Conservation (phyloP, 2,329 filamentous ascomycete species). For the Xylaria sp. region DNA sequence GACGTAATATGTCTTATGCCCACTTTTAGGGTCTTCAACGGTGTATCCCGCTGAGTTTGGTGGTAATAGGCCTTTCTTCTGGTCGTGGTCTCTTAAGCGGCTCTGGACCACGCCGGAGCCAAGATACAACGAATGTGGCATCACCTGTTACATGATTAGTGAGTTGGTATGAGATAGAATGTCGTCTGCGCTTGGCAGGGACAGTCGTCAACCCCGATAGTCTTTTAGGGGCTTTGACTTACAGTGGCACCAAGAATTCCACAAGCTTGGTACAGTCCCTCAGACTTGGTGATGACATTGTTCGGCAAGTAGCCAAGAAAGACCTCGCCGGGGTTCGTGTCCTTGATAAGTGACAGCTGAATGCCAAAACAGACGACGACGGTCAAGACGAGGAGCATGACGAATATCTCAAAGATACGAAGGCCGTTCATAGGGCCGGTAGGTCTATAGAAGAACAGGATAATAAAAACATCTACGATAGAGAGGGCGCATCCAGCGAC, state of each 20-base stretch:
- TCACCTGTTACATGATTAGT: constrained; percentile 51
- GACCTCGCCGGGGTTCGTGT: constrained; percentile 67
- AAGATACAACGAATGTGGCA: constrained; percentile 64
- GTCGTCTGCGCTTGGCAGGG: neutral
- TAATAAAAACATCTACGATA: constrained; percentile 74
- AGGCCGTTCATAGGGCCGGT: constrained; percentile 68
- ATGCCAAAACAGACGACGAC: constrained; percentile 78
- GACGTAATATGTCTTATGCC: constrained; percentile 68
- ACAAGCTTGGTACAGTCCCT: constrained; percentile 75
- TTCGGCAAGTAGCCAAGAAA: constrained; percentile 75
- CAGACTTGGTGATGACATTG: constrained; percentile 64
- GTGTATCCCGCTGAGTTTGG: constrained; percentile 42
- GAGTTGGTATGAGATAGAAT: neutral
- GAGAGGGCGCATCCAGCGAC: constrained; percentile 76
- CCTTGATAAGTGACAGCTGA: constrained; percentile 70
- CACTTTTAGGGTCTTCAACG: constrained; percentile 46
- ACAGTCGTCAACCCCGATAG: neutral
- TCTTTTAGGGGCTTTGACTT: constrained; percentile 28
- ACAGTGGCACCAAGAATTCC: constrained; percentile 80
- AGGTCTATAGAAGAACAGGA: constrained; percentile 73
- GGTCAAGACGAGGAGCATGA: constrained; percentile 71
- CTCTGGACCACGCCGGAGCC: constrained; percentile 76
- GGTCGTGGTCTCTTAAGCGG: constrained; percentile 72
- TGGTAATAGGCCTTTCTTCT: constrained; percentile 64
- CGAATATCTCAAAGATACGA: constrained; percentile 72